Percentiles rank a stretch among this genome's conserved stretches.
phyloP scores from a whole-genome alignment of 176 grass and related monocot genomes.

The Hyparrhenia diplandra region DNA sequence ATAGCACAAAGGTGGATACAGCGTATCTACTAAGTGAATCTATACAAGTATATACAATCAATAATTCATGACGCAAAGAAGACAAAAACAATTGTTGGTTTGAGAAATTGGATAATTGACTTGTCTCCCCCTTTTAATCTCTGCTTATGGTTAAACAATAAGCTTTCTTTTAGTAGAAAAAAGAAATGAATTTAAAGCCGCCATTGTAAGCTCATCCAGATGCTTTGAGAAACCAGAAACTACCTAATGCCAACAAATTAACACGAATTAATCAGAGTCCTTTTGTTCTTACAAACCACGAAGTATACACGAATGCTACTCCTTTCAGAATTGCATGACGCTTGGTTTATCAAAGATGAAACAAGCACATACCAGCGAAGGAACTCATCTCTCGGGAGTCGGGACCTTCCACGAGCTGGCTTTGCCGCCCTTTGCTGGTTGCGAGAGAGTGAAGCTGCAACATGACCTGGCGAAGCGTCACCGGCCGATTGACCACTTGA shows the following conservation, averaged over 20 bases:
- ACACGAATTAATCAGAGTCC: not conserved
- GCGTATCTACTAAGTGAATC: not conserved
- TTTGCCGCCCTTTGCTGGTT: slow-evolving; percentile 20
- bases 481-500: not conserved
- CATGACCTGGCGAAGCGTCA: slow-evolving; percentile 39
- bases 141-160: not conserved
- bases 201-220: not conserved
- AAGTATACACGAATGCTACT: not conserved
- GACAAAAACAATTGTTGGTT: not conserved
- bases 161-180: not conserved
- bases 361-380: not conserved
- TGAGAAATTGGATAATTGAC: not conserved
- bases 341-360: not conserved
- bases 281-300: not conserved
- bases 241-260: too few species aligned
- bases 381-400: not conserved
- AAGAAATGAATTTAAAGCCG: not conserved
- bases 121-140: not conserved
- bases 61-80: not conserved
- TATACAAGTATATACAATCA: not conserved
- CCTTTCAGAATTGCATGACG: not conserved
- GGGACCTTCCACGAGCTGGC: not conserved
- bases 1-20: not conserved
- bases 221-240: not conserved
- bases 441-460: slow-evolving; percentile 59